Base-by-base conservation (phyloP, 2,329 filamentous ascomycete genomes). In the Ilyonectria robusta region DNA sequence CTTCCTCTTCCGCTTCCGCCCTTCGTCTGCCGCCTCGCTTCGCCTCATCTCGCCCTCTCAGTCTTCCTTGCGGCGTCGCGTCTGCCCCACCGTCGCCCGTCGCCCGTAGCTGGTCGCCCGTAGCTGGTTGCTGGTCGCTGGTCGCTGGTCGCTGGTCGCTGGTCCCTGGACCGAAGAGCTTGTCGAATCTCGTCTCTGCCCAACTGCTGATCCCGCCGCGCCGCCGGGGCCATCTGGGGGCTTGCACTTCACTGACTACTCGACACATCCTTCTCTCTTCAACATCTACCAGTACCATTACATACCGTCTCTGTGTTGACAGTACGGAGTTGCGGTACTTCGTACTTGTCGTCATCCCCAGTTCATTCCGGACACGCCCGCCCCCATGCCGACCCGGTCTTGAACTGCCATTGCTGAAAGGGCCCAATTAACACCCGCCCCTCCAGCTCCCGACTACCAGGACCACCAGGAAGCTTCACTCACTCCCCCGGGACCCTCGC, bases 141-240 rank as follows among this genome's bases (percentile, higher is more conserved):
- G 65, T 67, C 69, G 69, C 70, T 21, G 21, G 70, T 63, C 68
- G 63, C 69, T 61, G 62, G 70, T 63, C 68, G 61, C 69, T 61
- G 62, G 65, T 67, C 69, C 71, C 70, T 64, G 55, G 66, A 72
- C 68, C 70, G 68, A 72, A 72, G 69, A 76, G 71, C 72, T 72
- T 72, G 70, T 72, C 65, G 67, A 75, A 69, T 75, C 62, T 72
- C 70, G 66, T 73, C 71, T 74, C 74, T 76, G 74, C 74, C 74
- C 74, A 76, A 75, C 73, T 75, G 74, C 73, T 76, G 74, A 76
- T 76, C 74, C 70, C 67, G 66, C 70, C 73, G 73, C 69, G 69
- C 72, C 72, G 66, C 70, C 47, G 72, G 73, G 71, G 70, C 68
- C 70, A 21, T 21, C 29, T 44, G 46, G 59, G 59, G 68, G 69